phyloP scores from a whole-genome alignment of 1,139 yeast genomes.

The Pichia cactophila region DNA sequence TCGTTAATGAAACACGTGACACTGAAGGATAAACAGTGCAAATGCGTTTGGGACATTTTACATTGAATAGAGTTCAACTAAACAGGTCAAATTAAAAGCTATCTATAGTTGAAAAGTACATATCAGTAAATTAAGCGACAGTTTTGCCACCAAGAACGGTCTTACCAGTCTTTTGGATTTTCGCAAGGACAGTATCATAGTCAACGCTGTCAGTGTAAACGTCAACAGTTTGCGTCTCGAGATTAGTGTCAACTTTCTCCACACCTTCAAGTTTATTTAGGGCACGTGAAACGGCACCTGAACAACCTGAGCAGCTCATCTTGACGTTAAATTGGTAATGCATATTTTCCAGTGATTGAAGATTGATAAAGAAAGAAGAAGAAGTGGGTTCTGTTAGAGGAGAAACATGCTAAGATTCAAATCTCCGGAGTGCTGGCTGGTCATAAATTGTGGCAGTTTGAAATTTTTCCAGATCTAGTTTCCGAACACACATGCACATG shows the following conservation, averaged over 20 bases:
- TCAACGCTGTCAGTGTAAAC: conserved; percentile 50
- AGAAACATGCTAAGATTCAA: background rate
- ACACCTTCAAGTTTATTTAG: conserved; percentile 71
- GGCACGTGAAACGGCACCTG: conserved; percentile 78
- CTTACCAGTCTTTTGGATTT: conserved; percentile 89
- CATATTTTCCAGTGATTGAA: conserved; percentile 29
- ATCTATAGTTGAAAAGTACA: background rate
- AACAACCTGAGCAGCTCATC: conserved; percentile 84
- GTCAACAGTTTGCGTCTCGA: conserved; percentile 76
- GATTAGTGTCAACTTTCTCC: conserved; percentile 58
- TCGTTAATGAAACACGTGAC: background rate
- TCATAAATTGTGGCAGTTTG: background rate
- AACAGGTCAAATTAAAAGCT: background rate
- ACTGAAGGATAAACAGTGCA: too few species aligned
- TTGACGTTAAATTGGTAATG: conserved; percentile 70
- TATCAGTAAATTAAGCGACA: conserved; percentile 15
- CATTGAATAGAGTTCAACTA: too few species aligned
- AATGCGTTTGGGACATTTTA: too few species aligned
- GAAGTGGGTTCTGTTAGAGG: background rate
- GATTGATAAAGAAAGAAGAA: background rate
- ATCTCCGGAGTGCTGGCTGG: background rate
- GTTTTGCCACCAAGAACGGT: conserved; percentile 60
- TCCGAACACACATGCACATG: background rate
- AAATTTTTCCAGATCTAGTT: too few species aligned
- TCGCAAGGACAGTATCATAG: conserved; percentile 69